Evolutionary conservation across 768 basidiomycete species (phyloP).

Genomic region (Mycena epipterygia): DNA sequence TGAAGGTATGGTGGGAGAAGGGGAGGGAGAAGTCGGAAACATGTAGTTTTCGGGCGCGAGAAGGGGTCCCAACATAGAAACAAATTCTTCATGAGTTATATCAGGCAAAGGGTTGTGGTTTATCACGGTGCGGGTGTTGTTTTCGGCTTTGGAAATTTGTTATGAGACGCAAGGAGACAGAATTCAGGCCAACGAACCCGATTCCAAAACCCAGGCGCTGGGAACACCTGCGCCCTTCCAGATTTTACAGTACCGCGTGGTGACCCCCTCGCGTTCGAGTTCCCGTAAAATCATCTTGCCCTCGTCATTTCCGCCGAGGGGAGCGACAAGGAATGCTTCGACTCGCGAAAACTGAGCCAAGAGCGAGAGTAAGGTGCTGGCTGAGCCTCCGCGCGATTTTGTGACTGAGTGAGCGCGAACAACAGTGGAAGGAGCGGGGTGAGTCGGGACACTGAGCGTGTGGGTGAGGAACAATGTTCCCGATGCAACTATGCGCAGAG

Average conservation of each 20-base stretch:
- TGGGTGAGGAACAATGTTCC: conserved; percentile 88
- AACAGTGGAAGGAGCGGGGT: conserved; percentile 70
- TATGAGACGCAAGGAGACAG: not conserved
- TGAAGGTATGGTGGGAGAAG: conserved; percentile 49
- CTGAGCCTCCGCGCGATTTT: conserved; percentile 78
- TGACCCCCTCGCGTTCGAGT: conserved; percentile 76
- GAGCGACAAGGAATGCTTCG: conserved; percentile 79
- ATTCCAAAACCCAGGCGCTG: conserved; percentile 85
- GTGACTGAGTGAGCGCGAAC: conserved; percentile 81
- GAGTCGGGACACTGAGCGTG: conserved; percentile 71
- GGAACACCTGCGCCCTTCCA: conserved; percentile 82
- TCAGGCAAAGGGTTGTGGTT: conserved; percentile 92
- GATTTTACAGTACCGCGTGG: conserved; percentile 80
- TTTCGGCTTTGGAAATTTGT: conserved; percentile 59
- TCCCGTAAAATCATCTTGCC: conserved; percentile 73
- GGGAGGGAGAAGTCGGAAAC: conserved; percentile 51
- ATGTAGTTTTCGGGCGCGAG: conserved; percentile 86
- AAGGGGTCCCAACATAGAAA: conserved; percentile 82
- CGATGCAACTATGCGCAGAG: conserved; percentile 82
- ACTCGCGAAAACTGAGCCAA: conserved; percentile 78
- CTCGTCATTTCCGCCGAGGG: conserved; percentile 80
- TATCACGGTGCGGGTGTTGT: conserved; percentile 75
- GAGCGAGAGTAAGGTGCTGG: conserved; percentile 76
- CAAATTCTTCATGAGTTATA: conserved; percentile 89
- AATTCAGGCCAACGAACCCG: conserved; percentile 58